Percentiles rank a stretch among this genome's conserved stretches.
These are phyloP conservation scores for Cephaloascus albidus DNA, from an alignment of 805 yeast species.

Conservation along the genomic window DNA sequence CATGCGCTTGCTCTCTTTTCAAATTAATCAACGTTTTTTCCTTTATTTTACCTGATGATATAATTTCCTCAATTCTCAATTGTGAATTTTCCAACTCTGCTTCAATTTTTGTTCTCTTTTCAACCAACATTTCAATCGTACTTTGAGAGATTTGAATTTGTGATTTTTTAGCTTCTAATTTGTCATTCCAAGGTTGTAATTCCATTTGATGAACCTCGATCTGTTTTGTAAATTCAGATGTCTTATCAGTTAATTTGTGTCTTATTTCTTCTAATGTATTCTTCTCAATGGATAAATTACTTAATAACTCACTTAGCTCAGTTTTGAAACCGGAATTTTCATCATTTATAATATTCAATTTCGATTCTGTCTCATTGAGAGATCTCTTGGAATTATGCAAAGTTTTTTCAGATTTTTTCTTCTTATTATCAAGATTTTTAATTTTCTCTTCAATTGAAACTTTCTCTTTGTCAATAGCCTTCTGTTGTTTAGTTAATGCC, in stretches of 20 bases:
- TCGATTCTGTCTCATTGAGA: conserved; percentile 32
- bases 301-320: conserved; percentile 36
- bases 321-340: conserved; percentile 32
- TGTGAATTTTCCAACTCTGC: conserved; percentile 36
- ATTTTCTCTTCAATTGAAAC: conserved; percentile 71
- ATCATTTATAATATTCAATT: conserved; percentile 32
- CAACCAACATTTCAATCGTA: conserved; percentile 49
- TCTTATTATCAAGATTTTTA: conserved; percentile 53
- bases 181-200: conserved; percentile 77
- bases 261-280: conserved; percentile 53
- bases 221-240: conserved; percentile 55
- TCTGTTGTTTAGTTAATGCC: conserved; percentile 22
- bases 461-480: conserved; percentile 42
- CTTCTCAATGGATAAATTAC: conserved; percentile 43
- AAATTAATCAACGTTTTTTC: conserved; percentile 36
- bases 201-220: conserved; percentile 55
- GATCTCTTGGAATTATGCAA: conserved; percentile 37
- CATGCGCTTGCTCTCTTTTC: conserved; percentile 37
- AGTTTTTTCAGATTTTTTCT: conserved; percentile 48
- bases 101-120: conserved; percentile 31
- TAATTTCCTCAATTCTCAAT: conserved; percentile 32
- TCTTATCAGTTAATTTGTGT: conserved; percentile 59
- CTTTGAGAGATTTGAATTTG: conserved; percentile 57
- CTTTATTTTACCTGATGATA: conserved; percentile 37
- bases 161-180: conserved; percentile 52